A percentile compares a stretch with the other conserved stretches of the same genome.
Conservation (phyloP, 495 filamentous ascomycete genomes). For the Letharia lupina region DNA sequence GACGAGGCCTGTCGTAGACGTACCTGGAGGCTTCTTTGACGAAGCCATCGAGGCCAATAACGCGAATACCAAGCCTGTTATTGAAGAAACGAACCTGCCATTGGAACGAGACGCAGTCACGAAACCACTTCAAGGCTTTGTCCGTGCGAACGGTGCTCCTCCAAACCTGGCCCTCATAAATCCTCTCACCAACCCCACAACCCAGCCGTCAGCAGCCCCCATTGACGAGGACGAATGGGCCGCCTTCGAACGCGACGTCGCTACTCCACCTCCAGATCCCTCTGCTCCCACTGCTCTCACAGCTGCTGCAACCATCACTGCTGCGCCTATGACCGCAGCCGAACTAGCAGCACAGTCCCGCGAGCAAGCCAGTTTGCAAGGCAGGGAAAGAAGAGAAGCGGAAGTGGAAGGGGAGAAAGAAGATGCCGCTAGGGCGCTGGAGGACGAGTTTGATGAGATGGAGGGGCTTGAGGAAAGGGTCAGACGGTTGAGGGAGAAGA, state of each 20-base stretch:
- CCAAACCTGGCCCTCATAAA: background rate
- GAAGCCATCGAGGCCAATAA: slow-evolving; percentile 18
- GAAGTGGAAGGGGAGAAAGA: slow-evolving; percentile 76
- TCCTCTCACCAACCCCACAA: slow-evolving; percentile 21
- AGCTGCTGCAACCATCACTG: slow-evolving; percentile 57
- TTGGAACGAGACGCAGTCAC: background rate
- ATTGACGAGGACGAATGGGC: slow-evolving; percentile 85
- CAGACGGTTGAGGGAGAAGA: slow-evolving; percentile 61
- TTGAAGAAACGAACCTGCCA: background rate
- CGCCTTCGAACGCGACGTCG: slow-evolving; percentile 81
- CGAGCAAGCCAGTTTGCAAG: slow-evolving; percentile 45
- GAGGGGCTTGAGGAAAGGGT: slow-evolving; percentile 79
- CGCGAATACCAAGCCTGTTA: background rate
- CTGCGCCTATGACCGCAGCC: slow-evolving; percentile 56
- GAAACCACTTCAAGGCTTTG: background rate
- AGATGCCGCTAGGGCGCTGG: slow-evolving; percentile 69
- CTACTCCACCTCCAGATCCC: slow-evolving; percentile 40
- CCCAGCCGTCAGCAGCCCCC: slow-evolving; percentile 20
- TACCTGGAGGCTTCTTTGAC: slow-evolving; percentile 25
- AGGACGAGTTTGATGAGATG: slow-evolving; percentile 94
- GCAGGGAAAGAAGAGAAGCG: slow-evolving; percentile 49
- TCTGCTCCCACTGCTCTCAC: slow-evolving; percentile 31
- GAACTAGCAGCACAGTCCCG: slow-evolving; percentile 60
- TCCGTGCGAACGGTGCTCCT: background rate
- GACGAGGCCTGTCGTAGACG: slow-evolving; percentile 29